Base-by-base conservation (phyloP, 352 stramenopile genomes). In the Peronosclerospora sorghi region DNA sequence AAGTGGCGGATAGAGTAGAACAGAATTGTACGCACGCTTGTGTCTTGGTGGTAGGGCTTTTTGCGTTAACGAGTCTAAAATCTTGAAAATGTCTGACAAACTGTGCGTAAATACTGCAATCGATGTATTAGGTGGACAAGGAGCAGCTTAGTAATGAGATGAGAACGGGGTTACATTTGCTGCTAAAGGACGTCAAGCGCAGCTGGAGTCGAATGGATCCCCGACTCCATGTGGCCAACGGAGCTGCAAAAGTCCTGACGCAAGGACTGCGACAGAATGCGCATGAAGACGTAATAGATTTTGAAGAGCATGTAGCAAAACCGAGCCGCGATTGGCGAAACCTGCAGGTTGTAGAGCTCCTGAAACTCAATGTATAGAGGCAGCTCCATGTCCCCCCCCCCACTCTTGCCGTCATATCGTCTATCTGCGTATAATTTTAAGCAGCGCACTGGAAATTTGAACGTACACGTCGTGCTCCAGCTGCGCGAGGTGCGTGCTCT, bases 151-250 rank as follows among this genome's bases (percentile, higher is more conserved):
- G 61, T n/a, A 67, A 45, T 29, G 64, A 77, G 30, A 35, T 39
- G 38, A 84, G 80, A 54, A 62, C 48, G 5, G 74, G 57, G 18
- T 44, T 90, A 13, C 73, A 80, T 28, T 55, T 90, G 12, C 46
- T 87, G 39, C 64, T 85, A 2, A 86, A 87, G 65, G 77, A 90
- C 62, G 61, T 81, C 13, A 90, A 90, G 51, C 74, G 74, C 32
- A 70, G 77, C 35, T 90, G 77, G 77, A 70, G 61, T 24, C 60
- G 60, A 27, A 64, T 83, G 38, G 73, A 90, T 50, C 79, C 68
- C 47, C 68, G 62, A n/a, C 55, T 90, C 20, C 52, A 51, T 12
- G 52, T 81, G 26, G 66, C 68, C 15, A 57, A 77, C 34, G 63
- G 52, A 28, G 65, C 62, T 32, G 43, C 43, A 21, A 59, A 63